phyloP scores from a whole-genome alignment of 495 filamentous ascomycete species.

The Jackrogersella minutella region DNA sequence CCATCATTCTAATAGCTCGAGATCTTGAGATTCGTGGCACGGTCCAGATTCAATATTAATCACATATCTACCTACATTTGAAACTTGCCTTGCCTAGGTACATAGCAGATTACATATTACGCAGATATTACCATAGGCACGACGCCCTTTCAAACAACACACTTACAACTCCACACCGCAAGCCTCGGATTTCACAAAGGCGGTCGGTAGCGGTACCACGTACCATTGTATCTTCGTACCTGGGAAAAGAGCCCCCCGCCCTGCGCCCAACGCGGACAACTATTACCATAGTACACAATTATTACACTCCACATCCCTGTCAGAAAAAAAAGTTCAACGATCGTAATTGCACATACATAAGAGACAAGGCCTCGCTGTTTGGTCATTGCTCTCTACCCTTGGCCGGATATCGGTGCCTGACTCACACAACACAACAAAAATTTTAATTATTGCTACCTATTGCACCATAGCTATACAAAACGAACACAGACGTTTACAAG shows the following conservation, averaged over 20 bases:
- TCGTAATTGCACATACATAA: conserved; percentile 41
- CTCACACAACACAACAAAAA: conserved; percentile 46
- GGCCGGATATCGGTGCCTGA: conserved; percentile 48
- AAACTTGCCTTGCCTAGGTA: conserved; percentile 18
- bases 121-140: conserved; percentile 37
- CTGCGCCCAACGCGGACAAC: conserved; percentile 31
- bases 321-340: conserved; percentile 40
- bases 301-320: conserved; percentile 29
- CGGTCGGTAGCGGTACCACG: conserved; percentile 28
- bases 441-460: conserved; percentile 38
- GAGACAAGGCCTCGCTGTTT: conserved; percentile 41
- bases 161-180: conserved; percentile 39
- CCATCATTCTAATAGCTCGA: conserved; percentile 30
- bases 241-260: conserved; percentile 1
- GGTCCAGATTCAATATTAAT: conserved; percentile 32
- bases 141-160: conserved; percentile 26
- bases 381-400: conserved; percentile 38
- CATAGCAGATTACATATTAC: conserved; percentile 17
- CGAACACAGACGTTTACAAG: conserved; percentile 17
- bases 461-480: conserved; percentile 35
- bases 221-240: conserved; percentile 8
- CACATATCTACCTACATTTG: neutral
- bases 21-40: conserved; percentile 36
- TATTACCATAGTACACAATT: conserved; percentile 9
- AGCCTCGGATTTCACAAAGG: conserved; percentile 25